Base-by-base conservation (phyloP, 2,329 filamentous ascomycete genomes). In the Sclerotinia nivalis region DNA sequence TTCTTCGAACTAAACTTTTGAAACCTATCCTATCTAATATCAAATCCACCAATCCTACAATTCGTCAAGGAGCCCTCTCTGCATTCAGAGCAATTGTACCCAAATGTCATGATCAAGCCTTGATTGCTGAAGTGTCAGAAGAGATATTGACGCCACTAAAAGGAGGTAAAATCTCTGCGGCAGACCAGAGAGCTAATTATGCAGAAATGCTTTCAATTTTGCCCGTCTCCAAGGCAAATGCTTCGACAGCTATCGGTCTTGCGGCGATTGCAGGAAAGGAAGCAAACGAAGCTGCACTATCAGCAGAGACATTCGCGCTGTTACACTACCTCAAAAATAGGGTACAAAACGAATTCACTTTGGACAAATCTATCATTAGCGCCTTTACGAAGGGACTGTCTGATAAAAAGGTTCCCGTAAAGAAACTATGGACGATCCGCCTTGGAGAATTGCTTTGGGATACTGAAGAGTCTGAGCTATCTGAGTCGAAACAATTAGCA, bases 21-120 rank as follows among this genome's bases (percentile, higher is more conserved):
- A 98, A 97, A 79, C 93, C 93, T 8, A 83, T 99, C 18, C 81
- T 98, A n/a, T 89, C 93, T 54, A 97, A 93, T 78, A 85, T 94
- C 79, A 97, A 97, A 80, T 98, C 96, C 1, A 94, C 91, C 77
- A 98, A 97, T 79, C 83, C 87, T 20, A 81, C 81, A 2, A 93
- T 97, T 72, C 89, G 95, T 69, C 87, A 87, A 72, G 93, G 93
- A 34, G 91, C 92, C 12, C 81, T 94, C 31, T 84, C 86, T 52
- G 91, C 91, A 10, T 97, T 98, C 79, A 85, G 86, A 73, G 86
- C 87, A 13, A 83, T 94, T n/a, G 86, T 92, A 43, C 79, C 82
- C 55, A 85, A 86, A 74, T 91, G 88, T 74, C 78, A 82, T 61
- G 86, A 92, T 72, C 80, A 84, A 8, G 79, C 83, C 4, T 80